Conservation (phyloP, 164 flowering plant species). For the Vitis amurensis region DNA sequence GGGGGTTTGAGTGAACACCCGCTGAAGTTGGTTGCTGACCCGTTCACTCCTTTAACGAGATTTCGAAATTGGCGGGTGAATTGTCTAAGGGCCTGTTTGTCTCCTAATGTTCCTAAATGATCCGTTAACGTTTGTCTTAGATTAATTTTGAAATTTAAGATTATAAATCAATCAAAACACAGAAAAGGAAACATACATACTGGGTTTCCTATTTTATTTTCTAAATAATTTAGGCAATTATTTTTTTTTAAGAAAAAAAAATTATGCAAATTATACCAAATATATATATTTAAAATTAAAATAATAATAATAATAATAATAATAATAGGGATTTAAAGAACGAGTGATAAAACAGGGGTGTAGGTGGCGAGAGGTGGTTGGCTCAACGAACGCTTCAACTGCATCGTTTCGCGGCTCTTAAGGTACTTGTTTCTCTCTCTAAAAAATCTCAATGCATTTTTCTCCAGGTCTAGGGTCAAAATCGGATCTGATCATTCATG, state of each 20-base stretch:
- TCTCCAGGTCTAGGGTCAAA: slow-evolving; percentile 6
- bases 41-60: slow-evolving; percentile 1
- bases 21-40: slow-evolving; percentile 13
- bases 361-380: slow-evolving; percentile 27
- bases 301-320: neutral
- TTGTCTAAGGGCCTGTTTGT: too few relatives aligned
- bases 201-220: too few relatives aligned
- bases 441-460: neutral
- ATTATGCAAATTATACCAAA: neutral
- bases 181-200: too few relatives aligned
- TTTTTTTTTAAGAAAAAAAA: too few relatives aligned
- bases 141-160: too few relatives aligned
- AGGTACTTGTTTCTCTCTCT: slow-evolving; percentile 1
- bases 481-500: neutral
- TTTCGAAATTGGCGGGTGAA: slow-evolving; percentile 9
- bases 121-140: too few relatives aligned
- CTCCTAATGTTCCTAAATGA: neutral
- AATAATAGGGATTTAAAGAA: neutral
- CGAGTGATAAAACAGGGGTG: neutral
- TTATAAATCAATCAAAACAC: too few relatives aligned
- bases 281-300: neutral
- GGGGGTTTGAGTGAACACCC: too few relatives aligned
- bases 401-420: slow-evolving; percentile 45
- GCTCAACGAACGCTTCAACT: slow-evolving; percentile 58
- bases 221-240: too few relatives aligned